A percentile compares a stretch with the other conserved stretches of the same genome.
Evolutionary conservation across 495 filamentous ascomycete genomes (phyloP).

Genomic region (Sporormia fimetaria): DNA sequence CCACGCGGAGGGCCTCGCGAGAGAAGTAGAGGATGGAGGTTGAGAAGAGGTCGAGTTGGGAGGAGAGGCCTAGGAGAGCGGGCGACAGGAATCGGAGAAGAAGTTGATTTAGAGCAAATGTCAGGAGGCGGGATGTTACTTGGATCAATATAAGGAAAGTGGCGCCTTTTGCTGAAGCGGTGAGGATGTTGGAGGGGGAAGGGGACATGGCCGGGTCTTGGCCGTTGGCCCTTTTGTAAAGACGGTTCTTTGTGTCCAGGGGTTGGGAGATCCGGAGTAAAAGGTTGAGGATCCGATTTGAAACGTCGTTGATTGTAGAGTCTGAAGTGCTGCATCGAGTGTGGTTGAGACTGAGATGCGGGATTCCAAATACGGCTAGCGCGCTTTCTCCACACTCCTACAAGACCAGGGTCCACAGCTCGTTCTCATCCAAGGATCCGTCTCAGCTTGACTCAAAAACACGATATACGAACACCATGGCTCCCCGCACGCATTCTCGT

Average conservation of each 20-base stretch:
- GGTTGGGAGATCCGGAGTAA: no score
- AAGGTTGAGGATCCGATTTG: no score
- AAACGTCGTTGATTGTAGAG: no score
- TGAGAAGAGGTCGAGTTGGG: constrained; percentile 84
- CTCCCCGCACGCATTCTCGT: neutral
- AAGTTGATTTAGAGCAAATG: constrained; percentile 82
- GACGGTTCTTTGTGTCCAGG: no score
- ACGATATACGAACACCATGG: constrained; percentile 3
- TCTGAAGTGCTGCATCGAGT: no score
- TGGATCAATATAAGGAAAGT: constrained; percentile 80
- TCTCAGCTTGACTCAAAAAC: constrained; percentile 4
- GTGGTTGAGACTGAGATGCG: no score
- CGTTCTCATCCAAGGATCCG: no score
- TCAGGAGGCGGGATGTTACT: constrained; percentile 68
- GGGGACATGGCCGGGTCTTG: no score
- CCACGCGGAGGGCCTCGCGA: constrained; percentile 73
- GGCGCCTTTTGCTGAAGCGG: constrained; percentile 54
- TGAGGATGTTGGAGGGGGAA: constrained; percentile 26
- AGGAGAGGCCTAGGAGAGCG: constrained; percentile 65
- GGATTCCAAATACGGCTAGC: no score
- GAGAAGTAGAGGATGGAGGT: constrained; percentile 84
- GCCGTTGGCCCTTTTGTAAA: no score
- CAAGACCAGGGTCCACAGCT: no score
- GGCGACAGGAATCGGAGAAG: constrained; percentile 80
- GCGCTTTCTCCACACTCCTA: no score